Conservation (phyloP, 2,329 filamentous ascomycete species). For the Teratosphaeria pseudoeucalypti region DNA sequence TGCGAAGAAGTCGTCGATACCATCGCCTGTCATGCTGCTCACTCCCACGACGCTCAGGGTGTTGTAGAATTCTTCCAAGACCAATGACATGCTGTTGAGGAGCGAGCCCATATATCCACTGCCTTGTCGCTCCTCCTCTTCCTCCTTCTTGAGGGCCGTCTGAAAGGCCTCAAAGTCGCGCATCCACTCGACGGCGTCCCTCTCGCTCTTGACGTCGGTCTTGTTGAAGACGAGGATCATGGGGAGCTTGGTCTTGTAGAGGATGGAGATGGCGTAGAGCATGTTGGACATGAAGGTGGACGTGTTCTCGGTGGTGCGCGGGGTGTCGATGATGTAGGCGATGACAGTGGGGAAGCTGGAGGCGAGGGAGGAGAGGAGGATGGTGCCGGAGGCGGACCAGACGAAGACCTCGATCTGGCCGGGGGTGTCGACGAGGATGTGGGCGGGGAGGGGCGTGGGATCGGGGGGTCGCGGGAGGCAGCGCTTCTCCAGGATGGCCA, state of each 20-base stretch:
- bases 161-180: constrained; percentile 97
- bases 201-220: constrained; percentile 88
- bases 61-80: constrained; percentile 95
- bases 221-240: constrained; percentile 99
- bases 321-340: constrained; percentile 95
- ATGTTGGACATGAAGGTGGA: constrained; percentile 99
- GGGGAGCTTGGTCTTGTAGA: constrained; percentile 96
- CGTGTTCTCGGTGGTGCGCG: constrained; percentile 81
- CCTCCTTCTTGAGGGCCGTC: constrained; percentile 66
- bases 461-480: constrained; percentile 22
- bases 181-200: constrained; percentile 95
- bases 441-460: constrained; percentile 47
- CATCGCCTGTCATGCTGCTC: constrained; percentile 82
- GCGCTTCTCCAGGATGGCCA: constrained; percentile 81
- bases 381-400: constrained; percentile 91
- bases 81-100: constrained; percentile 93
- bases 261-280: constrained; percentile 95
- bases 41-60: constrained; percentile 89
- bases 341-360: constrained; percentile 94
- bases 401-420: constrained; percentile 99
- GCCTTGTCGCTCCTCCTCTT: constrained; percentile 56
- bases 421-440: constrained; percentile 89
- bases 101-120: constrained; percentile 92
- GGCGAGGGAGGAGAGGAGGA: constrained; percentile 83
- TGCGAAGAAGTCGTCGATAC: constrained; percentile 85